Conservation (phyloP, 257 asterid genomes). For the Jaltomata sinuosa region DNA sequence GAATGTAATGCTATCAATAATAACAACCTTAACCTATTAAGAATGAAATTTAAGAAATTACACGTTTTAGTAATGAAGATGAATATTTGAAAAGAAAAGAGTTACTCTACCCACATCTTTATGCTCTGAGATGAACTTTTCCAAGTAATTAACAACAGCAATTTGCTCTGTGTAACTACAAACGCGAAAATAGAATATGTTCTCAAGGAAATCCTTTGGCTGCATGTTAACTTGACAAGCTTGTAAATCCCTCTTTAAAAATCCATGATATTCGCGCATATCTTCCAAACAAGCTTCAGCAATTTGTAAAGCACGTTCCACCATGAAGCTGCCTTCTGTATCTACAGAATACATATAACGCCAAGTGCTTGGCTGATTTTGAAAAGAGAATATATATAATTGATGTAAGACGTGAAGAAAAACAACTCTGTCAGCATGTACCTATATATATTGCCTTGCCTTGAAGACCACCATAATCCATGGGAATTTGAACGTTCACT, state of each 20-base stretch:
- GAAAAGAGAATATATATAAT: neutral
- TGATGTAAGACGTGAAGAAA: neutral
- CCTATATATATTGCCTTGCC: conserved; percentile 95
- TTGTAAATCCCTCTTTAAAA: conserved; percentile 41
- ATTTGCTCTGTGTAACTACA: conserved; percentile 93
- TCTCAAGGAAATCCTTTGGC: conserved; percentile 62
- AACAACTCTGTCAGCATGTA: neutral
- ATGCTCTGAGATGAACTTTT: conserved; percentile 70
- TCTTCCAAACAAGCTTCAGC: conserved; percentile 88
- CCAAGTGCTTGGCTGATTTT: neutral
- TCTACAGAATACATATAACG: conserved; percentile 31
- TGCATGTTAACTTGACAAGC: conserved; percentile 31
- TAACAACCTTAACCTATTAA: conserved; percentile 69
- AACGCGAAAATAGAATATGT: conserved; percentile 74
- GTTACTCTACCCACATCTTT: conserved; percentile 58
- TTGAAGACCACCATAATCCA: conserved; percentile 79
- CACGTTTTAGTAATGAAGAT: neutral
- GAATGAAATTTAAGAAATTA: neutral
- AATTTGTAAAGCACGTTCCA: conserved; percentile 80
- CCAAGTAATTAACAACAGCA: conserved; percentile 78
- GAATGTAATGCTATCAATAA: conserved; percentile 86
- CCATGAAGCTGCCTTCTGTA: conserved; percentile 98
- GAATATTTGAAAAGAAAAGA: neutral
- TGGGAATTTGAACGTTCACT: conserved; percentile 82
- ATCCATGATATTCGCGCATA: conserved; percentile 60